Evolutionary conservation across 805 yeast genomes (phyloP).

Genomic region (Wickerhamomyces pijperi): DNA sequence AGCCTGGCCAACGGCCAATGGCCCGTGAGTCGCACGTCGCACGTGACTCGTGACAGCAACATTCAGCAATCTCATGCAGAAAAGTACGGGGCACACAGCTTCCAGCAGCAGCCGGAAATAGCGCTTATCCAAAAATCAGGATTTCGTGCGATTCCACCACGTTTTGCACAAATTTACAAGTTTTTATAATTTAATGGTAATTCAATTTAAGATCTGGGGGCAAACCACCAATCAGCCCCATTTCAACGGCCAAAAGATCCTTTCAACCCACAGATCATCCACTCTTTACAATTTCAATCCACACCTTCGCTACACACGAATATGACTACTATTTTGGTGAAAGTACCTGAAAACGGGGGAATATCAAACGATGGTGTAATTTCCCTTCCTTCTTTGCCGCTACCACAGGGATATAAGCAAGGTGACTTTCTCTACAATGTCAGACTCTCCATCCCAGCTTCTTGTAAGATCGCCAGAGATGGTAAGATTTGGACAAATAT

Average conservation of each 20-base stretch:
- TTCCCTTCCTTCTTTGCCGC: constrained; percentile 27
- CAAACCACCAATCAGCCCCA: too few relatives aligned
- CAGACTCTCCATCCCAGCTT: constrained; percentile 60
- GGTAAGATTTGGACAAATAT: constrained; percentile 69
- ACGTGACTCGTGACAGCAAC: too few relatives aligned
- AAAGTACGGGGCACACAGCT: too few relatives aligned
- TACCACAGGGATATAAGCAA: constrained; percentile 22
- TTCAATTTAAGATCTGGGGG: too few relatives aligned
- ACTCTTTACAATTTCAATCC: background rate
- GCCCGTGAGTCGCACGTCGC: too few relatives aligned
- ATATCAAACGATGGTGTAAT: constrained; percentile 26
- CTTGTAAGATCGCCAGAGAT: constrained; percentile 57
- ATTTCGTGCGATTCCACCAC: too few relatives aligned
- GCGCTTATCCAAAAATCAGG: too few relatives aligned
- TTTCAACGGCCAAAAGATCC: background rate
- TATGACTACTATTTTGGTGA: constrained; percentile 23
- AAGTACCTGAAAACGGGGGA: constrained; percentile 24
- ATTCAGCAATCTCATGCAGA: too few relatives aligned
- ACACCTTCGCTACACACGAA: background rate
- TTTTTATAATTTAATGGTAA: too few relatives aligned
- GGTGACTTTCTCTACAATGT: constrained; percentile 39
- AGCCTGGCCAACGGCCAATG: too few relatives aligned
- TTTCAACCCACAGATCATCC: background rate
- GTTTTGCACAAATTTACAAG: too few relatives aligned
- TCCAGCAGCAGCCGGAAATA: too few relatives aligned